Conservation (phyloP, 352 stramenopile genomes). For the Globisporangium spiculum region DNA sequence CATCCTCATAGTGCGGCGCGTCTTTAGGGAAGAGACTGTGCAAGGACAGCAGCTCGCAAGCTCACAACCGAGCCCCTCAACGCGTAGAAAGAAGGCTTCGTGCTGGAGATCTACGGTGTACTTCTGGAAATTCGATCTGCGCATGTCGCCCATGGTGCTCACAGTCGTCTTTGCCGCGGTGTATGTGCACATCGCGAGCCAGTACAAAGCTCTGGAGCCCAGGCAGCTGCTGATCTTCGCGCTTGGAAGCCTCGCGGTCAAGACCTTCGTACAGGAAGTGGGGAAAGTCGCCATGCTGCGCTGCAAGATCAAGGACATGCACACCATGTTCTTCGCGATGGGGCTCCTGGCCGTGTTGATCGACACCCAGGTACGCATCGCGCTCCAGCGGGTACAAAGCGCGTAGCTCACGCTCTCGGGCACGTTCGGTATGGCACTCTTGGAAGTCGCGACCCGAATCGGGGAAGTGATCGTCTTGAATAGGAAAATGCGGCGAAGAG, state of each 20-base stretch:
- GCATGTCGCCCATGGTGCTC: background rate
- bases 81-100: background rate
- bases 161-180: background rate
- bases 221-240: slow-evolving; percentile 7
- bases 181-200: slow-evolving; percentile 9
- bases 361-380: slow-evolving; percentile 22
- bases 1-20: background rate
- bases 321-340: slow-evolving; percentile 16
- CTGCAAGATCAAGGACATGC: slow-evolving; percentile 7
- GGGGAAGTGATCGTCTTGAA: background rate
- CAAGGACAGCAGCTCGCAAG: background rate
- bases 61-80: background rate
- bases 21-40: slow-evolving; percentile 1
- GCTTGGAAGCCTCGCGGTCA: slow-evolving; percentile 9
- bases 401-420: background rate
- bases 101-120: background rate
- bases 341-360: slow-evolving; percentile 22
- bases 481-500: background rate
- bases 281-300: slow-evolving; percentile 10
- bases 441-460: slow-evolving; percentile 7
- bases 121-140: slow-evolving; percentile 1
- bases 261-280: slow-evolving; percentile 12
- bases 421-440: slow-evolving; percentile 2
- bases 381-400: slow-evolving; percentile 12
- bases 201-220: background rate